These are phyloP conservation scores for Pythium dissotocum DNA, from an alignment of 352 stramenopile species.

Conservation along the genomic window DNA sequence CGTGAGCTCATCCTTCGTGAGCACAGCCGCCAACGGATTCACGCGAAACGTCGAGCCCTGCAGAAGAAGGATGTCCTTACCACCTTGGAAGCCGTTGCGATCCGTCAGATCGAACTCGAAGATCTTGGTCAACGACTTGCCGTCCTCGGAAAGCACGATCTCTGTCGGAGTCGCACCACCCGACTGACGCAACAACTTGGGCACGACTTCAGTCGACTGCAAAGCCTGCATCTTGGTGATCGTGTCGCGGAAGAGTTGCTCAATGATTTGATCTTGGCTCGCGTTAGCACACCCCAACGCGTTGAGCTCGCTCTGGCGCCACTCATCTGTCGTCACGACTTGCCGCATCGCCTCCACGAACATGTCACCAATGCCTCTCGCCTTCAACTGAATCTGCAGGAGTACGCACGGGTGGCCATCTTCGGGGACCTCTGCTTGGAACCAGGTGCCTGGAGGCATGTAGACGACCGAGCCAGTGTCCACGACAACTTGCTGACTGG, in stretches of 20 bases:
- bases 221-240: conserved; percentile 6
- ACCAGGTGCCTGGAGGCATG: conserved; percentile 57
- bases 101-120: conserved; percentile 22
- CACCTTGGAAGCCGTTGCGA: conserved; percentile 9
- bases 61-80: conserved; percentile 29
- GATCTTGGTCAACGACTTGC: neutral
- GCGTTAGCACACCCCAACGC: neutral
- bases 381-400: conserved; percentile 46
- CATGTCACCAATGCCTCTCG: conserved; percentile 29
- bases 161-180: neutral
- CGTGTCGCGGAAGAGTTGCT: neutral
- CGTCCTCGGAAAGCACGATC: neutral
- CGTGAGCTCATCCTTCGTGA: conserved; percentile 41
- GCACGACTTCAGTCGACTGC: conserved; percentile 7
- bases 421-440: conserved; percentile 28
- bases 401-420: conserved; percentile 21
- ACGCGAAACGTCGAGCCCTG: conserved; percentile 43
- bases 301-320: neutral
- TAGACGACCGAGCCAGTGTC: conserved; percentile 52
- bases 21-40: conserved; percentile 46
- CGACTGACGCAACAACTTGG: conserved; percentile 5
- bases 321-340: conserved; percentile 20
- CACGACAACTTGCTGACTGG: conserved; percentile 15
- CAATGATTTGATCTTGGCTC: neutral
- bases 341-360: conserved; percentile 34